These are phyloP conservation scores for Beta corolliflora DNA, from an alignment of 179 eudicot genomes.

Conservation along the genomic window DNA sequence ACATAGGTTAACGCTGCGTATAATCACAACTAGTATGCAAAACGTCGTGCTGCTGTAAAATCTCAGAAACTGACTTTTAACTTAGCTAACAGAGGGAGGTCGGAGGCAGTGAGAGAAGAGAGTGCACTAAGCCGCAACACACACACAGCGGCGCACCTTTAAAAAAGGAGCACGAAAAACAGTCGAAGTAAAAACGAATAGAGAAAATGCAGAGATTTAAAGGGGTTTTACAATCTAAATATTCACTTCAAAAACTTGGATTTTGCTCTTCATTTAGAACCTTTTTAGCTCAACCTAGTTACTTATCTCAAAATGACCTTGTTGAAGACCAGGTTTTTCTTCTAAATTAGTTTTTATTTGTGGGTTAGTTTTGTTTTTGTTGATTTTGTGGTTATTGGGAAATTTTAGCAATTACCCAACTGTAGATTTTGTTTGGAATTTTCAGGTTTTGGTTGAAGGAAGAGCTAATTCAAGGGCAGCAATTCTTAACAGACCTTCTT, in stretches of 20 bases:
- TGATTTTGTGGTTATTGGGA: neutral
- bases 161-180: neutral
- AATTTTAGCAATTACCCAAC: neutral
- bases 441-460: conserved; percentile 88
- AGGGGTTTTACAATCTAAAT: conserved; percentile 33
- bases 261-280: conserved; percentile 37
- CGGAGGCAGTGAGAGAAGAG: neutral
- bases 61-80: neutral
- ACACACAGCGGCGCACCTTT: neutral
- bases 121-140: neutral
- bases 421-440: conserved; percentile 10
- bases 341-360: neutral
- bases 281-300: conserved; percentile 55
- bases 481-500: conserved; percentile 70
- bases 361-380: neutral
- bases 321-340: conserved; percentile 58
- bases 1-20: neutral
- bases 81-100: neutral
- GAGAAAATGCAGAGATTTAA: conserved; percentile 64
- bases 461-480: conserved; percentile 81
- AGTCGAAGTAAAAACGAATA: neutral
- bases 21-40: neutral
- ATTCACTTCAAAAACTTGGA: conserved; percentile 40
- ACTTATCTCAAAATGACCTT: conserved; percentile 48
- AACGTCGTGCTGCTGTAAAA: neutral